phyloP scores from a whole-genome alignment of 2,329 filamentous ascomycete genomes.

The Alternaria burnsii region DNA sequence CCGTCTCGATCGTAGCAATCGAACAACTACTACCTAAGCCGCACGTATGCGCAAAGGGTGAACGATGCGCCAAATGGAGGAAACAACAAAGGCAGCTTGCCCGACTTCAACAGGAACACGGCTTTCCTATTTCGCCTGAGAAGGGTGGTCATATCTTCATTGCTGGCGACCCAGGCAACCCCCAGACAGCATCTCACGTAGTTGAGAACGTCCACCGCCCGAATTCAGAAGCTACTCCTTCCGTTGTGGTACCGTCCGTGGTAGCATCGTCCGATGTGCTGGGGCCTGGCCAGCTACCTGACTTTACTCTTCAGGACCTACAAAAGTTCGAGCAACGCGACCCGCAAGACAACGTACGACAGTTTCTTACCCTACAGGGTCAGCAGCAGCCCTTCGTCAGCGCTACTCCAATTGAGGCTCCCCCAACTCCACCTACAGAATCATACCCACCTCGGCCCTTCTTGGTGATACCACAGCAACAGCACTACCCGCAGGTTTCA shows the following conservation, averaged over 20 bases:
- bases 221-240: conserved; percentile 75
- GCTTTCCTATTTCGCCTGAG: conserved; percentile 68
- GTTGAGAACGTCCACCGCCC: conserved; percentile 68
- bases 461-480: conserved; percentile 40
- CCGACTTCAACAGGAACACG: conserved; percentile 76
- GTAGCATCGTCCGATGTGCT: conserved; percentile 92
- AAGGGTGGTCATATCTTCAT: conserved; percentile 76
- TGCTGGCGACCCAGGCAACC: conserved; percentile 80
- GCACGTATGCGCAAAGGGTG: conserved; percentile 85
- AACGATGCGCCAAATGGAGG: conserved; percentile 82
- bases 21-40: conserved; percentile 87
- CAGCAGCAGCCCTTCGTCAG: conserved; percentile 67
- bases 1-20: conserved; percentile 89
- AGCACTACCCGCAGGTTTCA: conserved; percentile 39
- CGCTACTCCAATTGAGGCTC: conserved; percentile 69
- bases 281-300: conserved; percentile 71
- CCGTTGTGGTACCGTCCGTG: conserved; percentile 64
- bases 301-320: conserved; percentile 77
- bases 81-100: conserved; percentile 81
- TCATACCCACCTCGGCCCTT: conserved; percentile 50
- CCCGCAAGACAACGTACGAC: conserved; percentile 90
- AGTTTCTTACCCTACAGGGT: conserved; percentile 89
- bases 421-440: conserved; percentile 50
- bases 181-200: conserved; percentile 67
- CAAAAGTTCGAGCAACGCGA: conserved; percentile 75